Conservation (phyloP, 148 eudicot genomes). For the Rhododendron ovatum region DNA sequence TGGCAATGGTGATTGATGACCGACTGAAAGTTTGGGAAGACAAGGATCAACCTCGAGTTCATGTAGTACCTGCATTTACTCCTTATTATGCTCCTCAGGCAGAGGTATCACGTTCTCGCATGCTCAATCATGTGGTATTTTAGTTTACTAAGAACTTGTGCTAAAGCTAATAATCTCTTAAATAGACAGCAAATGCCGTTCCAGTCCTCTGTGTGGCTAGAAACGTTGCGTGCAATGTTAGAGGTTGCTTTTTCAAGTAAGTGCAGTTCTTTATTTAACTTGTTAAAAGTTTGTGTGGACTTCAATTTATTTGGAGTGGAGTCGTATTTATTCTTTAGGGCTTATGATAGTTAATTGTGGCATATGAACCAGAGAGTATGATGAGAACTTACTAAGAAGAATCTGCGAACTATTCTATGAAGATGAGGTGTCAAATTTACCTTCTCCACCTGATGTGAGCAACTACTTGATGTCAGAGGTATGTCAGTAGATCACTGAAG, state of each 20-base stretch:
- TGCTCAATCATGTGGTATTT: background rate
- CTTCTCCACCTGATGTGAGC: conserved; percentile 83
- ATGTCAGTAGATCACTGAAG: conserved; percentile 10
- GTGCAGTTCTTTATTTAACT: conserved; percentile 15
- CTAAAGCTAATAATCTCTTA: conserved; percentile 16
- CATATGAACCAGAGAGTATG: conserved; percentile 63
- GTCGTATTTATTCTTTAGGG: background rate
- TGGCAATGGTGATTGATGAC: conserved; percentile 99
- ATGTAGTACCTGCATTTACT: conserved; percentile 93
- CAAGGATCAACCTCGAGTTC: conserved; percentile 91
- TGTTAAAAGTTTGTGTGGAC: background rate
- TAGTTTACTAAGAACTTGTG: conserved; percentile 1
- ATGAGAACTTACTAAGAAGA: conserved; percentile 57
- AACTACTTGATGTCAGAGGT: conserved; percentile 91
- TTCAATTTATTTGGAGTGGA: background rate
- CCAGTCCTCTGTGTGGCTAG: conserved; percentile 96
- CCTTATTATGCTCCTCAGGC: conserved; percentile 98
- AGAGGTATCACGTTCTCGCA: conserved; percentile 49
- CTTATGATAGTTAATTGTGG: background rate
- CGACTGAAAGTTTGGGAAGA: conserved; percentile 96
- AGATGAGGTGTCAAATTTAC: conserved; percentile 70
- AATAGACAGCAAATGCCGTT: conserved; percentile 74
- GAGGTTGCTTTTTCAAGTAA: conserved; percentile 96
- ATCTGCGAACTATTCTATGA: conserved; percentile 68
- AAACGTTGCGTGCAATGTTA: conserved; percentile 96